Conservation (phyloP, 163 green algal species). For the Chlamydomonas reinhardtii region DNA sequence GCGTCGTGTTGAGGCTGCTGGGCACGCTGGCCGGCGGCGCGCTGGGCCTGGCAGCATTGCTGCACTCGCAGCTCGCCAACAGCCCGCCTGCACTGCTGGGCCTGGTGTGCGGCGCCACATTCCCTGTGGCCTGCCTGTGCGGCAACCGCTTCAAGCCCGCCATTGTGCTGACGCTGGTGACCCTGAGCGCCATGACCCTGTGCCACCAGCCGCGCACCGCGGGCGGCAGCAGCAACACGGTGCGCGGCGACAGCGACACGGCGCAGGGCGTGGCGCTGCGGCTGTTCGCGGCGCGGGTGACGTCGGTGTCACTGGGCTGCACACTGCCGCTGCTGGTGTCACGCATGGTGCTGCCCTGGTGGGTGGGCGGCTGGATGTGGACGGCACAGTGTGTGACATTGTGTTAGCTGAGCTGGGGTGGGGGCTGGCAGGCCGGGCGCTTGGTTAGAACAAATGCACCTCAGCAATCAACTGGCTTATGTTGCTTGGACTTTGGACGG, state of each 20-base stretch:
- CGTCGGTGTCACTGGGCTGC: conserved; percentile 6
- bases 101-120: not conserved
- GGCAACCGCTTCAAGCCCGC: not conserved
- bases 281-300: conserved; percentile 10
- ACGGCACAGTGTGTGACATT: no score
- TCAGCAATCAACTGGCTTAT: no score
- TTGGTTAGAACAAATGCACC: no score
- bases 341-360: conserved; percentile 26
- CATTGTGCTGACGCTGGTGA: not conserved
- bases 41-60: conserved; percentile 30
- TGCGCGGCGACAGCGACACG: no score
- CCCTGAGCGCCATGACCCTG: not conserved
- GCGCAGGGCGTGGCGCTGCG: not conserved
- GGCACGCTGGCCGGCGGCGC: conserved; percentile 15
- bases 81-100: not conserved
- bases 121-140: not conserved
- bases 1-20: not conserved
- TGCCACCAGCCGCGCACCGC: not conserved
- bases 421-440: no score
- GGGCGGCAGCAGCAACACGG: not conserved
- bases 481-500: no score
- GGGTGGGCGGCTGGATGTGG: not conserved
- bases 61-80: not conserved
- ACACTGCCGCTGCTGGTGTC: conserved; percentile 27
- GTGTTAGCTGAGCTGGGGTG: no score